Conservation (phyloP, 176 grass and related monocot species). For the Tillandsia leiboldiana region DNA sequence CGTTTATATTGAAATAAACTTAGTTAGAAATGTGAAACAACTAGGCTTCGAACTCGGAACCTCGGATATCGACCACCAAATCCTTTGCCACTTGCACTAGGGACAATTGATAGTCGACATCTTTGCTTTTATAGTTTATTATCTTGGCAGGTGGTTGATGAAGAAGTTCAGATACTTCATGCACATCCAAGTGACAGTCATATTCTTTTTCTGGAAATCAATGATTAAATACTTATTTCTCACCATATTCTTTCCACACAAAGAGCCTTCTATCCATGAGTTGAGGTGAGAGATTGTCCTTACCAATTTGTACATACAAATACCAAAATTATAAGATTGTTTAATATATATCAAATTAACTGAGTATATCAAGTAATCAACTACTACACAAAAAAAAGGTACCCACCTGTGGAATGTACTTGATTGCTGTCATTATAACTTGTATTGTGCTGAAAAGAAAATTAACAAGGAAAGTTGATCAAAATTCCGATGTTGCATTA, state of each 20-base stretch:
- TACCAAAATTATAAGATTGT: background rate
- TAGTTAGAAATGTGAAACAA: too few species aligned
- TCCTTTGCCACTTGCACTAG: too few species aligned
- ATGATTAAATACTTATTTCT: background rate
- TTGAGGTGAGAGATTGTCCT: background rate
- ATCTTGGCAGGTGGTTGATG: background rate
- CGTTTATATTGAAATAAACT: too few species aligned
- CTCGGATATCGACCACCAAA: too few species aligned
- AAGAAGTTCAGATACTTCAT: background rate
- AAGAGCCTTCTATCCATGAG: background rate
- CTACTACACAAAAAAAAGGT: slow-evolving; percentile 7
- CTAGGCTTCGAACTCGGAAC: too few species aligned
- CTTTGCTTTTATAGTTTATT: too few species aligned
- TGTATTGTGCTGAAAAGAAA: slow-evolving; percentile 76
- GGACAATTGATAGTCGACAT: too few species aligned
- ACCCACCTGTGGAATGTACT: slow-evolving; percentile 96
- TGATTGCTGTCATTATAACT: slow-evolving; percentile 89
- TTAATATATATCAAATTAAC: slow-evolving; percentile 2
- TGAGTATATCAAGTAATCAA: background rate
- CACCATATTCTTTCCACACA: background rate
- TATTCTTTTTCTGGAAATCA: background rate
- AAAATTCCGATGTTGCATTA: background rate
- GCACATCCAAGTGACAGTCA: background rate
- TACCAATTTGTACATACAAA: background rate
- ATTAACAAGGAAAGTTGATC: background rate